phyloP scores from a whole-genome alignment of 495 filamentous ascomycete species.

The Alectoria sarmentosa region DNA sequence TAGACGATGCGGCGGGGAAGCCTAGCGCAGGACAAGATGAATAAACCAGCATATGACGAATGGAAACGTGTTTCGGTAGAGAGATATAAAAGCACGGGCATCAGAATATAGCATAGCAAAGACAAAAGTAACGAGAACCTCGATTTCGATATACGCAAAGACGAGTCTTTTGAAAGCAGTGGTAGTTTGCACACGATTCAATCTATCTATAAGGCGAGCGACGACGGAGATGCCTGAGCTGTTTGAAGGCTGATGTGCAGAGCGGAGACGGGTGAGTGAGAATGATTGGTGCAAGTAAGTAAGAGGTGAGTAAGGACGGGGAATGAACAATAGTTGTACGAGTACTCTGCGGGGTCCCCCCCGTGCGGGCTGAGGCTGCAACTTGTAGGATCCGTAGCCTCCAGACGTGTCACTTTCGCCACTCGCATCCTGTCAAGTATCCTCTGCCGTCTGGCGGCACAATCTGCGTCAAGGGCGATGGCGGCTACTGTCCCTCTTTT shows the following conservation, averaged over 20 bases:
- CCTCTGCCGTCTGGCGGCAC: background rate
- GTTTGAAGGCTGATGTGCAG: background rate
- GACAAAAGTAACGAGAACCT: background rate
- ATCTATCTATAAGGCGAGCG: background rate
- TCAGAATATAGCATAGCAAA: too few relatives aligned
- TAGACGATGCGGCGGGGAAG: conserved; percentile 23
- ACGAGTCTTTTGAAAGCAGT: background rate
- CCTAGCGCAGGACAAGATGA: background rate
- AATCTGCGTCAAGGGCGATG: background rate
- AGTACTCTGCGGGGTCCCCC: background rate
- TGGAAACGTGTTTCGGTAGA: background rate
- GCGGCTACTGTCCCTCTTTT: background rate
- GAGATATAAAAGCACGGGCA: conserved; percentile 3
- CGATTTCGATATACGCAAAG: background rate
- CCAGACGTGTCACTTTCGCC: too few relatives aligned
- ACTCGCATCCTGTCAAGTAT: background rate
- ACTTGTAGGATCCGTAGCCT: too few relatives aligned
- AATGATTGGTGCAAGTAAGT: background rate
- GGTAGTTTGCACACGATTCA: background rate
- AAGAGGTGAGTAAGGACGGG: too few relatives aligned
- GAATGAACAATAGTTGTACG: too few relatives aligned
- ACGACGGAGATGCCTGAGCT: background rate
- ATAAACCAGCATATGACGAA: background rate
- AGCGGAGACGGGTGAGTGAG: background rate
- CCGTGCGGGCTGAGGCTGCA: too few relatives aligned